Percentiles rank a stretch among this genome's conserved stretches.
phyloP scores from a whole-genome alignment of 2,329 filamentous ascomycete genomes.

The Penicillium paneum region DNA sequence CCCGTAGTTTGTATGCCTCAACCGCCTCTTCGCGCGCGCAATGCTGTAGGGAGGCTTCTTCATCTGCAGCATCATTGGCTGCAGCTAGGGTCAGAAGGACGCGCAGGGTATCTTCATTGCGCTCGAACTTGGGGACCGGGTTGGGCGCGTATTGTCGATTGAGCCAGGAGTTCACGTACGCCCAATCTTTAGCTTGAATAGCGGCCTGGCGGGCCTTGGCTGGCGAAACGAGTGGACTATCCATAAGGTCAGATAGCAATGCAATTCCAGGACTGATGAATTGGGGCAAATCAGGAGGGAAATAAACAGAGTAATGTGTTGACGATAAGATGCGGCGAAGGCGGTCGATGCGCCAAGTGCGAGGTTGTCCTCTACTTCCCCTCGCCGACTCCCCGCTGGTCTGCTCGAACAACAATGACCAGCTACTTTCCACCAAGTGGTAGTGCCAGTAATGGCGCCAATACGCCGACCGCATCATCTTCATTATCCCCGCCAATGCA shows the following conservation, averaged over 20 bases:
- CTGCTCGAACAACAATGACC: slow-evolving; percentile 29
- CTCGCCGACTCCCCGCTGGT: slow-evolving; percentile 11
- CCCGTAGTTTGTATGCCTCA: slow-evolving; percentile 29
- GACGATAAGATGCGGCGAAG: slow-evolving; percentile 23
- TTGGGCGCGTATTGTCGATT: slow-evolving; percentile 64
- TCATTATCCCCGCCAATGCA: slow-evolving; percentile 32
- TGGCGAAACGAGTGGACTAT: slow-evolving; percentile 55
- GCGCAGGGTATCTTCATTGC: slow-evolving; percentile 78
- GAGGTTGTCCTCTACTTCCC: slow-evolving; percentile 22
- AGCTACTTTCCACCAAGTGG: slow-evolving; percentile 33
- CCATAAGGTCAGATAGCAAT: slow-evolving; percentile 24
- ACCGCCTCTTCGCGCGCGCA: slow-evolving; percentile 39
- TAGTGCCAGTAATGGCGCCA: slow-evolving; percentile 25
- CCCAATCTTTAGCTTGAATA: slow-evolving; percentile 86
- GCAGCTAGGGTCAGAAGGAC: slow-evolving; percentile 70
- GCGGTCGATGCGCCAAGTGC: slow-evolving; percentile 19
- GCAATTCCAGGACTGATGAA: not conserved
- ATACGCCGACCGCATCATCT: slow-evolving; percentile 28
- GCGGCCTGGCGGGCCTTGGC: slow-evolving; percentile 70
- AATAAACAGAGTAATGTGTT: slow-evolving; percentile 7
- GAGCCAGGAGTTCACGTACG: slow-evolving; percentile 81
- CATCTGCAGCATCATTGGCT: slow-evolving; percentile 67
- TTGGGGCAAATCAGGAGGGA: not conserved
- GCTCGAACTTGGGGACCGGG: slow-evolving; percentile 71
- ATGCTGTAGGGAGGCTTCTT: slow-evolving; percentile 37